Conservation (phyloP, 441 rosid species). For the Eutrema salsugineum region DNA sequence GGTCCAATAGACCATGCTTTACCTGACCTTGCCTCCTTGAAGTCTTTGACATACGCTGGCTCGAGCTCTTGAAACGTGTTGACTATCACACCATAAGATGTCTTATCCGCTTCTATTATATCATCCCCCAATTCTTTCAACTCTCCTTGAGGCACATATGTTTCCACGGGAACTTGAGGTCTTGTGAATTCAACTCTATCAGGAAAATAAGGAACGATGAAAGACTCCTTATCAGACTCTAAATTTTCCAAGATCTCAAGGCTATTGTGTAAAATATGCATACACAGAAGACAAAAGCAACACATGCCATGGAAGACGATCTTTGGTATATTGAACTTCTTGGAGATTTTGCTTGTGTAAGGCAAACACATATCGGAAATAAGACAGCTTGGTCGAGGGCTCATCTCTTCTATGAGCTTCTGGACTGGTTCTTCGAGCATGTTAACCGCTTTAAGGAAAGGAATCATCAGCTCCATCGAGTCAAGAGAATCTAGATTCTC, state of each 20-base stretch:
- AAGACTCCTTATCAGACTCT: slow-evolving; percentile 15
- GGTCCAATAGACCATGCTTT: slow-evolving; percentile 46
- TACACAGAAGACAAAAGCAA: slow-evolving; percentile 34
- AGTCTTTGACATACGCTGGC: slow-evolving; percentile 27
- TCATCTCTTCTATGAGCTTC: slow-evolving; percentile 23
- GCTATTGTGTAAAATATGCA: not conserved
- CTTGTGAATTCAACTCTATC: slow-evolving; percentile 26
- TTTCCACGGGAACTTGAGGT: slow-evolving; percentile 1
- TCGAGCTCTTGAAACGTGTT: slow-evolving; percentile 42
- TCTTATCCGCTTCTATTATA: slow-evolving; percentile 4
- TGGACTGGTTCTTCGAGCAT: slow-evolving; percentile 30
- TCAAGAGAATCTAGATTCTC: slow-evolving; percentile 24
- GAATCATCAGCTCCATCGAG: not conserved
- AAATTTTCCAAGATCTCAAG: not conserved
- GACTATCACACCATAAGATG: slow-evolving; percentile 32
- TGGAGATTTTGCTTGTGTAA: slow-evolving; percentile 29
- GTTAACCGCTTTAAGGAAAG: slow-evolving; percentile 25
- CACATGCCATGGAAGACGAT: slow-evolving; percentile 34
- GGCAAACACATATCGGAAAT: slow-evolving; percentile 31
- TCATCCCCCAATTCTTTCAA: not conserved
- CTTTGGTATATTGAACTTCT: slow-evolving; percentile 36
- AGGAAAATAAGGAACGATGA: slow-evolving; percentile 27
- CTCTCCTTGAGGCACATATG: not conserved
- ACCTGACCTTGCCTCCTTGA: not conserved
- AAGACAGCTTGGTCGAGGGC: slow-evolving; percentile 34